Evolutionary conservation across 164 flowering plant species (phyloP).

Genomic region (Brasenia schreberi): DNA sequence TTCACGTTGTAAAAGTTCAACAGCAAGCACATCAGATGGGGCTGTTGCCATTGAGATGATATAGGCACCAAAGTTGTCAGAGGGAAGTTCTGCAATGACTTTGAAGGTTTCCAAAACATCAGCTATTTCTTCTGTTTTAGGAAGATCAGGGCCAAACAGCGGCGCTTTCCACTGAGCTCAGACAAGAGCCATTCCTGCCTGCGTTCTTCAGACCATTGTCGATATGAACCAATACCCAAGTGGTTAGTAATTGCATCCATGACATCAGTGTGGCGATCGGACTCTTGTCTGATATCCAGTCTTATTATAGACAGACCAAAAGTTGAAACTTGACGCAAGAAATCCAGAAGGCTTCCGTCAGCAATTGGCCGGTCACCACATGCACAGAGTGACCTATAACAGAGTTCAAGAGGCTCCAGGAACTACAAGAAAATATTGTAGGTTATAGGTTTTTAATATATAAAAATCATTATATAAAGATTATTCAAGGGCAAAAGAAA

Average conservation of each 20-base stretch:
- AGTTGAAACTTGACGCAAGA: slow-evolving; percentile 96
- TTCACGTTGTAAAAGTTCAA: neutral
- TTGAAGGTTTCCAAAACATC: slow-evolving; percentile 85
- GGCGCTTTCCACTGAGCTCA: slow-evolving; percentile 9
- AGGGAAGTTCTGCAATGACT: slow-evolving; percentile 39
- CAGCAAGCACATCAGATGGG: slow-evolving; percentile 5
- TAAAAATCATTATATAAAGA: no score
- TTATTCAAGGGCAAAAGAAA: no score
- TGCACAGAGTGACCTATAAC: slow-evolving; percentile 80
- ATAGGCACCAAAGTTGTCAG: slow-evolving; percentile 70
- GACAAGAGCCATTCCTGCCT: slow-evolving; percentile 60
- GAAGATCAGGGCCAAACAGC: neutral
- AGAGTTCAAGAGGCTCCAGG: slow-evolving; percentile 95
- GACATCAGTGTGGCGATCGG: slow-evolving; percentile 24
- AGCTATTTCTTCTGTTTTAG: slow-evolving; percentile 50
- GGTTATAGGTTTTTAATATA: no score
- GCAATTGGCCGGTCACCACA: slow-evolving; percentile 93
- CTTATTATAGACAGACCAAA: slow-evolving; percentile 91
- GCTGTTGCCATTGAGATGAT: slow-evolving; percentile 16
- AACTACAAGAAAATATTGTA: slow-evolving; percentile 6
- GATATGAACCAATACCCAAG: no score
- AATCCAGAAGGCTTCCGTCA: slow-evolving; percentile 97
- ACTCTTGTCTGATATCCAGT: slow-evolving; percentile 96
- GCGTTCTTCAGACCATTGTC: no score
- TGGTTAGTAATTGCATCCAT: no score